Conservation (phyloP, 2,329 filamentous ascomycete genomes). For the Dactylonectria estremocensis region DNA sequence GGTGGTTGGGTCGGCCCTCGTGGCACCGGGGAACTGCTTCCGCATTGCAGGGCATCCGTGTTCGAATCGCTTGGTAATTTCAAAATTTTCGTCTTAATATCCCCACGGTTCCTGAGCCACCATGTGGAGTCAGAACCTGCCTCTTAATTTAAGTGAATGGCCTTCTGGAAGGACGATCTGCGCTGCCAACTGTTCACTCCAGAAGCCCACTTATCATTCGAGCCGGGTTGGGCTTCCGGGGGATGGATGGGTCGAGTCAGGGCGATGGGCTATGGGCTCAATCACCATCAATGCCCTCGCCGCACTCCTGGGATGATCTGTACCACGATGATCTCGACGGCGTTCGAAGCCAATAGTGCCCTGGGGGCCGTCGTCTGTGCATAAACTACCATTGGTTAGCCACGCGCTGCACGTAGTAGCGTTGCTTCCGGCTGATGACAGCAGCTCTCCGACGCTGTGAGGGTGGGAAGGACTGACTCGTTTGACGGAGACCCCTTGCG, state of each 20-base stretch:
- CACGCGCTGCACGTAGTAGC: constrained; percentile 33
- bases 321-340: constrained; percentile 40
- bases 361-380: constrained; percentile 17
- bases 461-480: constrained; percentile 29
- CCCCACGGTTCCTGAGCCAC: constrained; percentile 41
- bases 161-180: constrained; percentile 49
- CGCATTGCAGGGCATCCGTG: constrained; percentile 45
- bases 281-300: constrained; percentile 35
- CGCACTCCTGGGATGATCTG: constrained; percentile 39
- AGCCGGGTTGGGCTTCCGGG: constrained; percentile 40
- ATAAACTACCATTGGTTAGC: constrained; percentile 37
- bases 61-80: constrained; percentile 50
- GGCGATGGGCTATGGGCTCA: constrained; percentile 30
- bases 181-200: constrained; percentile 38
- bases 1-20: constrained; percentile 41
- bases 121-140: constrained; percentile 39
- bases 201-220: constrained; percentile 37
- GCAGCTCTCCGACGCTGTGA: background rate
- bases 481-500: constrained; percentile 7
- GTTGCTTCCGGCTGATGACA: constrained; percentile 17
- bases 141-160: constrained; percentile 41
- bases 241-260: constrained; percentile 45
- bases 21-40: constrained; percentile 54
- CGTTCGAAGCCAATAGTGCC: constrained; percentile 29
- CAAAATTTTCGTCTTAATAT: constrained; percentile 45